phyloP scores from a whole-genome alignment of 108 stramenopile genomes.

The Conticribra guillardii region DNA sequence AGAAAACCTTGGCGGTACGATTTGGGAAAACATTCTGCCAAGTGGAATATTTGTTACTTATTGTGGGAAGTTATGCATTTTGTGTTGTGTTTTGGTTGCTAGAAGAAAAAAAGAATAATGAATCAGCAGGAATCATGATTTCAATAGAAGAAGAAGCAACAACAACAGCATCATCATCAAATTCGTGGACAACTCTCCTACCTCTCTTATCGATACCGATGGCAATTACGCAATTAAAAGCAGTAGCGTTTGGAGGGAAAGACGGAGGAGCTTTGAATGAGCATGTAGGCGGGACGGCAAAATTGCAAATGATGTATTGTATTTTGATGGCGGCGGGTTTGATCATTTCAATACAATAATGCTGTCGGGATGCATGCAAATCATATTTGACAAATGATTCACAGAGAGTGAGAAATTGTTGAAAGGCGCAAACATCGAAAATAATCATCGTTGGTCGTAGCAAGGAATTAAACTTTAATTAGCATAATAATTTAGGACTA shows the following conservation, averaged over 20 bases:
- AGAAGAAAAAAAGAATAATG: conserved; percentile 5
- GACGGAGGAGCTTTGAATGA: conserved; percentile 79
- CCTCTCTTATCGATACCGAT: conserved; percentile 68
- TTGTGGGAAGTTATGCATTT: conserved; percentile 51
- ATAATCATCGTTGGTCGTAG: too few relatives aligned
- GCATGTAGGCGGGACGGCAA: conserved; percentile 85
- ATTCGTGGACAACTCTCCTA: conserved; percentile 43
- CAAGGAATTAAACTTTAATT: too few relatives aligned
- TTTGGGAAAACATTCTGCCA: conserved; percentile 75
- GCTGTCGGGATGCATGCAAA: too few relatives aligned
- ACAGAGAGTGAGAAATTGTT: too few relatives aligned
- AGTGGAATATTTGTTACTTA: conserved; percentile 60
- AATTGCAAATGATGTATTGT: conserved; percentile 79
- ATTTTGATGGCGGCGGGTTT: conserved; percentile 54
- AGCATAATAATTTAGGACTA: too few relatives aligned
- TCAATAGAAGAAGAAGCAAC: too few relatives aligned
- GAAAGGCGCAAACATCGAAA: too few relatives aligned
- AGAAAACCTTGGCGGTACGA: conserved; percentile 82
- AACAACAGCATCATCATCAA: too few relatives aligned
- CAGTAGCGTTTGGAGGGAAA: conserved; percentile 61
- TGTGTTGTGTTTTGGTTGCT: conserved; percentile 26
- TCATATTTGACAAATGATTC: too few relatives aligned
- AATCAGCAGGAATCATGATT: too few relatives aligned
- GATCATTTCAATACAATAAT: conserved; percentile 10
- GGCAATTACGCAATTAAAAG: conserved; percentile 60